A percentile compares a stretch with the other conserved stretches of the same genome.
These are phyloP conservation scores for Cystobasidium pallidum DNA, from an alignment of 1,284 basidiomycete genomes.

Conservation along the genomic window DNA sequence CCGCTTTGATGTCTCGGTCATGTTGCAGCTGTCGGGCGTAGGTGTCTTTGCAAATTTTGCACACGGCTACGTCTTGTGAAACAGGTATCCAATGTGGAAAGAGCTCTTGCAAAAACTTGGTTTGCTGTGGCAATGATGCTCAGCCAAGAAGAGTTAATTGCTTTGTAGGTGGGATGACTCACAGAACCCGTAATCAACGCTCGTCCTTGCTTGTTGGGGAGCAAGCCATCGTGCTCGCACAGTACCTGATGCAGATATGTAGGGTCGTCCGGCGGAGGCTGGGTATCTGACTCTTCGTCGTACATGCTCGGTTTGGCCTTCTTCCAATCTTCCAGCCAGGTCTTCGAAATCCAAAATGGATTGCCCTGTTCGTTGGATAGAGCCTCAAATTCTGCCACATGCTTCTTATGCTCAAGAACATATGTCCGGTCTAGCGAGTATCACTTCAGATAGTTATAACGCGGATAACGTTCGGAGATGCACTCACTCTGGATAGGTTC, in stretches of 20 bases:
- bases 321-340: slow-evolving; percentile 76
- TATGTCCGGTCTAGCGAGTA: slow-evolving; percentile 66
- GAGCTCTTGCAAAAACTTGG: slow-evolving; percentile 62
- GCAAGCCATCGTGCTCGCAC: slow-evolving; percentile 69
- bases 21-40: slow-evolving; percentile 57
- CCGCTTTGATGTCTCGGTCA: not conserved
- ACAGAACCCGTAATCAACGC: slow-evolving; percentile 64
- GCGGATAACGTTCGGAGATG: not conserved
- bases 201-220: slow-evolving; percentile 56
- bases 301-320: slow-evolving; percentile 74
- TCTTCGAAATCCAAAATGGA: slow-evolving; percentile 65
- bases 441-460: not conserved
- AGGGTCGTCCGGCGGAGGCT: slow-evolving; percentile 67
- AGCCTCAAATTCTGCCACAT: slow-evolving; percentile 62
- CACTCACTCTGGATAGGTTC: slow-evolving; percentile 65
- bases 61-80: not conserved
- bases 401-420: slow-evolving; percentile 66
- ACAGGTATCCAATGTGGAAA: slow-evolving; percentile 68
- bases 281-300: slow-evolving; percentile 59
- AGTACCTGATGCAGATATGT: slow-evolving; percentile 65
- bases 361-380: slow-evolving; percentile 1
- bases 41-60: not conserved
- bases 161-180: slow-evolving; percentile 44
- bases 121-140: slow-evolving; percentile 60
- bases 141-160: too few species aligned